Conservation (phyloP, 2,329 filamentous ascomycete species). For the Domatiomyces globalis region DNA sequence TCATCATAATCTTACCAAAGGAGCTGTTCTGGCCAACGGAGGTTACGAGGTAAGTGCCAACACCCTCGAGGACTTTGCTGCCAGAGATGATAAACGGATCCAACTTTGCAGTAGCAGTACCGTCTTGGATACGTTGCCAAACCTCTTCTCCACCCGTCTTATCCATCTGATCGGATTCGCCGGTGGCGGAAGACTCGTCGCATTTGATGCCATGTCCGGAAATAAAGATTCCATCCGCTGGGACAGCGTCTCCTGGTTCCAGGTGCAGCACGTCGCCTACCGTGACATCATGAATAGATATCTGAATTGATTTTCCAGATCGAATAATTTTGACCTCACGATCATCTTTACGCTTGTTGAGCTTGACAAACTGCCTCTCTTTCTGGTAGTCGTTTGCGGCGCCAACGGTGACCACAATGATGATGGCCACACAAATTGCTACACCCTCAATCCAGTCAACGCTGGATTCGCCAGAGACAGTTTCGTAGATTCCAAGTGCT, state of each 20-base stretch:
- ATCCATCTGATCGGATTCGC: conserved; percentile 58
- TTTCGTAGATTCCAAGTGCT: conserved; percentile 55
- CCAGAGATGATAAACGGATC: conserved; percentile 72
- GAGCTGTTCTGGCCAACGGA: conserved; percentile 60
- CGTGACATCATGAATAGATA: conserved; percentile 52
- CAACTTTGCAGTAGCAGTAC: conserved; percentile 40
- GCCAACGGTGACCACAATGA: conserved; percentile 50
- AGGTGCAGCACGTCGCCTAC: conserved; percentile 58
- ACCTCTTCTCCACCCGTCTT: conserved; percentile 50
- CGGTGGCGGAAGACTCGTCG: conserved; percentile 60
- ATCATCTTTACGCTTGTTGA: conserved; percentile 47
- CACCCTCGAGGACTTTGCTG: conserved; percentile 60
- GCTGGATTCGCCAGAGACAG: conserved; percentile 35
- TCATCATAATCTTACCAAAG: conserved; percentile 62
- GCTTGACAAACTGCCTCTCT: conserved; percentile 49
- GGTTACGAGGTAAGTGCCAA: conserved; percentile 61
- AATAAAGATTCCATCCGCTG: conserved; percentile 57
- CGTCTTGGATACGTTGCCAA: conserved; percentile 40
- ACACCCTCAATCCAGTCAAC: conserved; percentile 57
- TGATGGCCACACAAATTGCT: conserved; percentile 50
- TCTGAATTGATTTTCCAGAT: conserved; percentile 48
- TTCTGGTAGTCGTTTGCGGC: conserved; percentile 56
- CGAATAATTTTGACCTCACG: conserved; percentile 53
- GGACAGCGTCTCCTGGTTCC: conserved; percentile 55
- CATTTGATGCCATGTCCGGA: conserved; percentile 53